A percentile compares a stretch with the other conserved stretches of the same genome.
These are phyloP conservation scores for Trypanosomatidae sp. DNA, from an alignment of 208 protist genomes.

Conservation along the genomic window DNA sequence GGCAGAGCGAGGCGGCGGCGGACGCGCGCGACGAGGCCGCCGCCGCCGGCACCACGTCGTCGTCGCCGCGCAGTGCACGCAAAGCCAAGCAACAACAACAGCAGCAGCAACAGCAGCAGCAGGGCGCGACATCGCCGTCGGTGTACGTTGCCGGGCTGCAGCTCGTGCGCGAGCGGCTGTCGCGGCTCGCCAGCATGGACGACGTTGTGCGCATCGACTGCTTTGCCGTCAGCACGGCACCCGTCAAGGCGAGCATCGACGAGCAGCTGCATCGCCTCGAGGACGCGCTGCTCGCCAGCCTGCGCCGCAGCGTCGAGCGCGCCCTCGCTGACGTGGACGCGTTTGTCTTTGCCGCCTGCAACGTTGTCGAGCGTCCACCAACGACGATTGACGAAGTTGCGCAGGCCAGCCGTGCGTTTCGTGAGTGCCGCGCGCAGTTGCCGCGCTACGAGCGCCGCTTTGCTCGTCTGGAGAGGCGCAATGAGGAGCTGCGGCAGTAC, in stretches of 20 bases:
- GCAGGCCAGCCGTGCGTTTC: slow-evolving; percentile 67
- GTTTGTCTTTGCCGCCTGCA: slow-evolving; percentile 82
- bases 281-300: slow-evolving; percentile 77
- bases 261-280: slow-evolving; percentile 85
- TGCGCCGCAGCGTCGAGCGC: slow-evolving; percentile 62
- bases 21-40: not conserved
- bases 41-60: not conserved
- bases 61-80: too few relatives aligned
- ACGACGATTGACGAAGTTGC: slow-evolving; percentile 91
- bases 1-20: not conserved
- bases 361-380: slow-evolving; percentile 79
- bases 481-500: slow-evolving; percentile 70
- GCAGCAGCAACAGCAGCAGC: not conserved
- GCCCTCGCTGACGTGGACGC: slow-evolving; percentile 66
- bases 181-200: slow-evolving; percentile 83
- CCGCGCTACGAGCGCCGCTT: slow-evolving; percentile 51
- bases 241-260: slow-evolving; percentile 88
- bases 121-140: slow-evolving; percentile 13
- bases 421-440: slow-evolving; percentile 42
- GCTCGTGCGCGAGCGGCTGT: slow-evolving; percentile 74
- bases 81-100: not conserved
- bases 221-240: slow-evolving; percentile 85
- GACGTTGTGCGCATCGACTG: slow-evolving; percentile 87
- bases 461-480: slow-evolving; percentile 63
- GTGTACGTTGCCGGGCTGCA: slow-evolving; percentile 80